Base-by-base conservation (phyloP, 1,284 basidiomycete genomes). In the Pseudozyma sp. region DNA sequence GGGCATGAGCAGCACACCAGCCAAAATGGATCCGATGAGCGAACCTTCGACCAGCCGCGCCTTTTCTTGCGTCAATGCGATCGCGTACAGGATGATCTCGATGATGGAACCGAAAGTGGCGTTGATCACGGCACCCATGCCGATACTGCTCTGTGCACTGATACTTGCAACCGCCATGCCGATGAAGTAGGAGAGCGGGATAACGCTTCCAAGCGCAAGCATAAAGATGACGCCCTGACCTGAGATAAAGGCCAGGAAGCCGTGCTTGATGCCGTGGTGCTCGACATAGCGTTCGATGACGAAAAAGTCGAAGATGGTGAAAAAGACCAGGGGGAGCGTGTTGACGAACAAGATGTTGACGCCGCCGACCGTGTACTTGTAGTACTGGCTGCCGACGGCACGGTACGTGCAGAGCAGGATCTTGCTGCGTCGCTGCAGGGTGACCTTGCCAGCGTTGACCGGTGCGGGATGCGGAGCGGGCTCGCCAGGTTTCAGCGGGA, bases 81-180 rank as follows among this genome's bases (percentile, higher is more conserved):
- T 93, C 37, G 87, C 87, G 84, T 99, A 99, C 0, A 99, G 89
- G 76, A 99, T 89, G 79, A 99, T 93, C 85, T 99, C 97, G 84
- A 99, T 95, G 82, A 99, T 91, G 10, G 94, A 96, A 84, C 97
- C 97, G 80, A 99, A 99, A 0, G 94, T 97, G 0, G 97, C 97
- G 85, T 99, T 99, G 87, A 99, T 99, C 77, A 99, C 96, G 0
- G 97, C 97, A 69, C 97, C 97, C 94, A 99, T 98, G 13, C 97
- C 97, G 73, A 99, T 99, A 14, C 92, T 94, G 0, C 93, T 96
- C 84, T 99, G 97, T 0, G 97, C 96, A 24, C 93, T 94, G 83
- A 99, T 99, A 52, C 93, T 95, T 0, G 97, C 97, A 59, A 99
- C 97, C 2, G 97, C 97, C 97, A 99, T 99, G 24, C 97, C 97